Percentiles rank a stretch among this genome's conserved stretches.
These are phyloP conservation scores for Penicillium pancosmium DNA, from an alignment of 495 filamentous ascomycete species.

Conservation along the genomic window DNA sequence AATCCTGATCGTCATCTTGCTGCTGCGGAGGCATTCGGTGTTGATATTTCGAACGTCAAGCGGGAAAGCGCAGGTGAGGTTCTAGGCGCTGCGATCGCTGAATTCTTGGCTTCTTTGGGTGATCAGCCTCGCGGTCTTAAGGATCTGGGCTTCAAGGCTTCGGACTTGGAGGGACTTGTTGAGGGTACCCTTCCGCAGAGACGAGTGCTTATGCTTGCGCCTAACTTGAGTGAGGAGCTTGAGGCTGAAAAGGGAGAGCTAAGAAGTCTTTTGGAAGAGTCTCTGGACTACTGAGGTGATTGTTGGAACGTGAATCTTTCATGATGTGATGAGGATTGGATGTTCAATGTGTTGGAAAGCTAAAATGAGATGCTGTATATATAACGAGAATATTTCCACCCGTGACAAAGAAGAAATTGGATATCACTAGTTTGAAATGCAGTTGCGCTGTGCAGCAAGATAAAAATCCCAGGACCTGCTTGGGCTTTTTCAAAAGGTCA, in stretches of 20 bases:
- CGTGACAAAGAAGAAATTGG: constrained; percentile 7
- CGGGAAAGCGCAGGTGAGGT: constrained; percentile 85
- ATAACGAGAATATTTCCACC: background rate
- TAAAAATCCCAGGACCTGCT: constrained; percentile 9
- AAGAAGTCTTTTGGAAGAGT: constrained; percentile 63
- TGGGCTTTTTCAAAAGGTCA: background rate
- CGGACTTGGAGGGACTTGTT: constrained; percentile 78
- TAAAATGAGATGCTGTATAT: constrained; percentile 4
- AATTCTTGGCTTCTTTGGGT: constrained; percentile 80
- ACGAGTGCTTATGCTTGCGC: constrained; percentile 88
- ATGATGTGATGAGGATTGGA: background rate
- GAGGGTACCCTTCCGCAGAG: constrained; percentile 93
- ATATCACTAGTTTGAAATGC: constrained; percentile 10
- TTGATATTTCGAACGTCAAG: constrained; percentile 84
- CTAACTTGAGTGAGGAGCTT: constrained; percentile 68
- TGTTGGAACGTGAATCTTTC: background rate
- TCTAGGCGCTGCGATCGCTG: constrained; percentile 73
- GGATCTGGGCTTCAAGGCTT: constrained; percentile 73
- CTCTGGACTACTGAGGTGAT: constrained; percentile 59
- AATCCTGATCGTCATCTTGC: constrained; percentile 90
- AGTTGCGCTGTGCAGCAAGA: background rate
- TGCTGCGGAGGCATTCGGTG: constrained; percentile 88
- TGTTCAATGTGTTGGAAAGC: background rate
- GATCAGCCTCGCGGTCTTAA: constrained; percentile 89
- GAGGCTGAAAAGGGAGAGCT: constrained; percentile 68